Base-by-base conservation (phyloP, 2,329 filamentous ascomycete genomes). In the Pyricularia sp. region DNA sequence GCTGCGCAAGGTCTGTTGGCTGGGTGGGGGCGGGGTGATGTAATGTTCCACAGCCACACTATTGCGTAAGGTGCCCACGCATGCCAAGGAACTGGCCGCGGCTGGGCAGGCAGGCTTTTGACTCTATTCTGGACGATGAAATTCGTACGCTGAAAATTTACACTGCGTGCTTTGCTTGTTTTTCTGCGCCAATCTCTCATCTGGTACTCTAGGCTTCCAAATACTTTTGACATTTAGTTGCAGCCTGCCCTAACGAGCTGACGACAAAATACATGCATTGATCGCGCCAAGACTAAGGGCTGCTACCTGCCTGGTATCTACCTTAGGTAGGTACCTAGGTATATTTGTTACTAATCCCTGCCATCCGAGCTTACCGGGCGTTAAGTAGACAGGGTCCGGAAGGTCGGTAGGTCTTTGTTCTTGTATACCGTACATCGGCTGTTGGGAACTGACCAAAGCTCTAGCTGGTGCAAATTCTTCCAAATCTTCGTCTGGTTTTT, bases 41-140 rank as follows among this genome's bases (percentile, higher is more conserved):
- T 75, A 75, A 75, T 74, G 63, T 64, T 63, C 62, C 66, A 22
- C 70, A 74, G 74, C 73, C 73, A 74, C 73, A 72, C 63, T 68
- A 69, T 74, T 75, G 73, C 74, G 74, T 75, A 73, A 74, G 68
- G 66, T 65, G 63, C 55, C 63, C 62, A 67, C 66, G 67, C 65
- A 60, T 62, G 28, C 53, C 53, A 57, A 57, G 53, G n/a, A 57
- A 35, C 33, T 35, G 33, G 12, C 33, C 33, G 5, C 33, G 33
- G 33, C 33, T 12, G 3, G 24, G n/a, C 9, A 57, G 53, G n/a
- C 12, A 26, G n/a, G 22, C 53, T 26, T 24, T 57, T 24, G 10
- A 13, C 12, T 16, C 12, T 35, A 35, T 35, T 13, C 33, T 35
- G 12, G 13, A 35, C 7, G 3, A 26, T 57, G 53, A 3, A 57